Conservation (phyloP, 768 basidiomycete species). For the Chalciporus piperatus region DNA sequence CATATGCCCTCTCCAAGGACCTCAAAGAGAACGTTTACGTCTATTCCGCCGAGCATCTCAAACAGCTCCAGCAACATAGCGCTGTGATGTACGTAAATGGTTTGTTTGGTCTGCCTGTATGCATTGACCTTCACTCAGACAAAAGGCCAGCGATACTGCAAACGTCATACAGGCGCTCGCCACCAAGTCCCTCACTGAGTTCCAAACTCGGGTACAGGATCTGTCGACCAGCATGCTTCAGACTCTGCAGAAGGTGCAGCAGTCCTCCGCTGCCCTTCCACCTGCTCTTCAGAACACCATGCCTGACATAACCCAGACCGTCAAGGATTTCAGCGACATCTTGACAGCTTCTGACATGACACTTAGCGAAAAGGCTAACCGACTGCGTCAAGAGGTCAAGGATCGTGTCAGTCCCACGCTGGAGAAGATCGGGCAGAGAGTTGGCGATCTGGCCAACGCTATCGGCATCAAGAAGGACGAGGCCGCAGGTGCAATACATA, state of each 20-base stretch:
- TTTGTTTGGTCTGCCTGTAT: background rate
- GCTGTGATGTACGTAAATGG: conserved; percentile 52
- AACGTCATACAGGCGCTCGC: conserved; percentile 59
- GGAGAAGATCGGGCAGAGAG: conserved; percentile 44
- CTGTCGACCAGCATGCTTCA: conserved; percentile 65
- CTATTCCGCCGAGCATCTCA: conserved; percentile 70
- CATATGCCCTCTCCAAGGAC: conserved; percentile 59
- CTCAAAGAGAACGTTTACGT: conserved; percentile 60
- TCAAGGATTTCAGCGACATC: conserved; percentile 53
- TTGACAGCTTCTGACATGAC: conserved; percentile 53
- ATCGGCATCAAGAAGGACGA: conserved; percentile 32
- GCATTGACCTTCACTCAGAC: conserved; percentile 37
- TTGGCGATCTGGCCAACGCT: conserved; percentile 27
- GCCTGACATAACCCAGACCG: conserved; percentile 49
- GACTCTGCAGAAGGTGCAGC: conserved; percentile 65
- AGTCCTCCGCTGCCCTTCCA: conserved; percentile 56
- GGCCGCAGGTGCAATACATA: background rate
- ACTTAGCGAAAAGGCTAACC: conserved; percentile 59
- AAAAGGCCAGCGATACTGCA: conserved; percentile 68
- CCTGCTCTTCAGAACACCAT: conserved; percentile 59
- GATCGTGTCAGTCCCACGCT: conserved; percentile 61
- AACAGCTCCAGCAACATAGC: conserved; percentile 65
- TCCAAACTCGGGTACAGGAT: conserved; percentile 54
- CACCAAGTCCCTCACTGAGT: conserved; percentile 50
- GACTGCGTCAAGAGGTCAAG: conserved; percentile 56